Evolutionary conservation across 2,329 filamentous ascomycete genomes (phyloP), one percentile per base, ranked within the genome.

Genomic region (Metarhizium brunneum): DNA sequence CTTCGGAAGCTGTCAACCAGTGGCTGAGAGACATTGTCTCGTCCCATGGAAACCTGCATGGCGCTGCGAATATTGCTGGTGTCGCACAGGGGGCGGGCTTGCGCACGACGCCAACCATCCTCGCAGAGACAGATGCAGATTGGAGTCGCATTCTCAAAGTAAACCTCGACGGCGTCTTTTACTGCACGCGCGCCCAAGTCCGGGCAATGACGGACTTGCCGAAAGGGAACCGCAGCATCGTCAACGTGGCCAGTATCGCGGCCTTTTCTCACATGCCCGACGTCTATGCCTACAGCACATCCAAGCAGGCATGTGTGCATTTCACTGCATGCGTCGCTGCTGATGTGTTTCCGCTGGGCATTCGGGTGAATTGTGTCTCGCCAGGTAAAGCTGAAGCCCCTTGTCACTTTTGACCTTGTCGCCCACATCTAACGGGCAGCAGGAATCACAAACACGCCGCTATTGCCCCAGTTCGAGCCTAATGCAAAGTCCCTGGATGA

Each of bases 221-320:
- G 11, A 10, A 4, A 7, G 18, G 18, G 6, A 36, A 40, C 5
- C 52, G 52, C 47, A 54, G 52, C 45, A 54, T 54, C 45, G 52
- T 54, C 45, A 54, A 54, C 13, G 45, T 54, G 25, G 52, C 52
- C 20, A 54, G 52, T 32, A 49, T 54, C 14, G 32, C 52, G 5
- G 35, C 52, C n/a, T 54, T 54, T 6, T 54, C 45, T 6, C 52
- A 54, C 16, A 43, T 54, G n/a, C 52, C 52, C 20, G 52, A 54
- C 32, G 52, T 54, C 6, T 54, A 49, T 36, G 52, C 52, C 2
- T 54, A 54, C 25, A 30, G 45, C 52, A 54, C 52, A 13, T 54
- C 45, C 29, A 54, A 54, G 30, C 38, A 32, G 6, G 52, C 52
- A 4, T 54, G 52, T 30, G 52, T 32, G n/a, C 49, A 54, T 20